Percentiles rank a stretch among this genome's conserved stretches.
Conservation (phyloP, 2,329 filamentous ascomycete genomes). For the Massarina eburnea region DNA sequence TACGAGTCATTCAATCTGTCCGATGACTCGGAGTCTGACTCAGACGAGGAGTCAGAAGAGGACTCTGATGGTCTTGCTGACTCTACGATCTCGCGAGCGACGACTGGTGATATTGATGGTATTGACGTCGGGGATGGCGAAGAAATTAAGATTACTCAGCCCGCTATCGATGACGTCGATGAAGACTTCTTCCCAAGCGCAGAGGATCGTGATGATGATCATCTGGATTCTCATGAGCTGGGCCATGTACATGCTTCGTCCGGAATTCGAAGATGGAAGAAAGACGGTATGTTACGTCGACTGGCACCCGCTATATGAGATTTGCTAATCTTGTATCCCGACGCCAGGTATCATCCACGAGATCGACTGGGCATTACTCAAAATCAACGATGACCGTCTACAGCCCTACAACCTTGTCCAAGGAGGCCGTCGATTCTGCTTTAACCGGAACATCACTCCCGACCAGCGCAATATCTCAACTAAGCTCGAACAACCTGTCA, state of each 20-base stretch:
- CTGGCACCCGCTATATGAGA: no score
- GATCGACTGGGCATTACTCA: conserved; percentile 92
- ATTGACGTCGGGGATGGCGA: conserved; percentile 74
- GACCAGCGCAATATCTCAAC: conserved; percentile 33
- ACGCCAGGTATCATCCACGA: conserved; percentile 87
- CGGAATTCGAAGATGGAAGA: conserved; percentile 75
- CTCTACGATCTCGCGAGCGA: conserved; percentile 31
- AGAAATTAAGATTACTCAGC: conserved; percentile 83
- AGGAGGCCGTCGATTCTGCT: conserved; percentile 46
- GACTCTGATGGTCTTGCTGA: conserved; percentile 30
- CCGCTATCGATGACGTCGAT: conserved; percentile 83
- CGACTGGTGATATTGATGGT: conserved; percentile 71
- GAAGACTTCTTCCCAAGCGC: conserved; percentile 78
- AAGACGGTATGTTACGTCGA: no score
- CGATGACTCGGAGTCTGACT: conserved; percentile 59
- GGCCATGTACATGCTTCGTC: conserved; percentile 88
- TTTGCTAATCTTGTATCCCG: no score
- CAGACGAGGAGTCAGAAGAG: conserved; percentile 31
- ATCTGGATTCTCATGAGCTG: conserved; percentile 77
- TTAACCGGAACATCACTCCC: conserved; percentile 20
- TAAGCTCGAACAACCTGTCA: conserved; percentile 39
- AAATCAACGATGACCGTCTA: conserved; percentile 70
- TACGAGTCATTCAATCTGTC: conserved; percentile 51
- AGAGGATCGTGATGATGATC: conserved; percentile 74
- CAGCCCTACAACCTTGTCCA: conserved; percentile 74